Evolutionary conservation across 2,329 filamentous ascomycete genomes (phyloP), one percentile per base, ranked within the genome.

Genomic region (Penicillium rolfsii): DNA sequence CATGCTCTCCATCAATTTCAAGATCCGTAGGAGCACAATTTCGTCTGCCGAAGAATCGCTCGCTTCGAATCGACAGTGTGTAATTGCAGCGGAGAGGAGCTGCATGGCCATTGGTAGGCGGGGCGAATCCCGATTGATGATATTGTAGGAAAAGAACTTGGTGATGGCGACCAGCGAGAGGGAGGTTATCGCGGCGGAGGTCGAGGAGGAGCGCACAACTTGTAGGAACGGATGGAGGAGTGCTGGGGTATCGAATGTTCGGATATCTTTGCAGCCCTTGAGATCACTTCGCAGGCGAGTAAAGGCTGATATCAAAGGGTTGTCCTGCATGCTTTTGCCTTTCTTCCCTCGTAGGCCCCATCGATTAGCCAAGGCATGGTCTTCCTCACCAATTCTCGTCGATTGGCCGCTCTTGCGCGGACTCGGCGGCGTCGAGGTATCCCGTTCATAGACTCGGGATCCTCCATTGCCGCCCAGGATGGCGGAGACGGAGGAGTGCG

Each of bases 1-100:
- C 90, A 99, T 97, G 71, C 93, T 91, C 77, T 99, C 95, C 95
- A 99, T 99, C 50, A 99, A 84, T 74, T 97, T 95, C 61, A 99
- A 79, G 70, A 99, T 98, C 79, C 96, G 90, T 58, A 98, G 82
- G 57, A 98, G 84, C 14, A 99, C 96, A 56, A 98, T 93, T 77
- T 99, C 95, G 72, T 97, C 95, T 63, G 96, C 93, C 0, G 93
- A 89, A 19, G 92, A 92, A 74, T 99, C 95, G 74, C 92, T 97
- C 28, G 95, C 94, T 77, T 98, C 95, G 72, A 99, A 99, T 62
- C 96, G 89, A 74, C 95, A 99, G 76, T 99, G 94, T 52, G 95
- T 99, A 64, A 99, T 95, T 6, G 95, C 95, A 16, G 93, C 91
- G 16, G 94, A 96, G 30, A 99, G 83, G 4, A 93, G 88, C 77